Base-by-base conservation (phyloP, 805 yeast genomes). In the Yamadazyma philogaea region DNA sequence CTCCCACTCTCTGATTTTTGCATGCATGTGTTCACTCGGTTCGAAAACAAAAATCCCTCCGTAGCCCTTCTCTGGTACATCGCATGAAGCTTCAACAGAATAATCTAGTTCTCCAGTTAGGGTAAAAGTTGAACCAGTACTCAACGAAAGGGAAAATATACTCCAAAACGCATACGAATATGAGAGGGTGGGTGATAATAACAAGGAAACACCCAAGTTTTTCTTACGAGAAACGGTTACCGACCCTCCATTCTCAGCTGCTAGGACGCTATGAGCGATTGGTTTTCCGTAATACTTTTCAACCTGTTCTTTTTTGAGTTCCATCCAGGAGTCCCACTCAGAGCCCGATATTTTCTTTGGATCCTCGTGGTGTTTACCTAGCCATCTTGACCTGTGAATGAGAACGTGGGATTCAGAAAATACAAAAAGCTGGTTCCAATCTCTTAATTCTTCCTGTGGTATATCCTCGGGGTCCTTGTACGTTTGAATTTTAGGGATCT, bases 1-100 rank as follows among this genome's bases (percentile, higher is more conserved):
- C 17, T 30, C 34, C 52, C 52, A 49, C n/a, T 38, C 30, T 30
- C 47, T 43, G n/a, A 19, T 6, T 24, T 36, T 18, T 11, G 39
- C 35, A 5, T 42, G 31, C 17, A 36, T 31, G 2, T 21, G 14
- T 7, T 43, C 30, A 3, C 33, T 21, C 4, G 34, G 39, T 28
- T 46, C 50, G 30, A 46, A 49, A 15, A 39, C 30, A 34, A 40
- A 46, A 17, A 49, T n/a, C 7, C 46, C 52, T 8, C 52, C 52
- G 24, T 16, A 21, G 20, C 20, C 34, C 1, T 42, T 42, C 12
- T 28, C 33, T 15, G 52, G 52, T 7, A 49, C 42, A 10, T 28
- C 35, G 34, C 52, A 48, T 17, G 43, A 22, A 6, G 43, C 49
- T 12, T 41, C 43, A 1, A 40, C 37, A 7, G 47, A 30, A 17